These are phyloP conservation scores for Diplodia sapinea DNA, from an alignment of 2,329 filamentous ascomycete species.

Conservation along the genomic window DNA sequence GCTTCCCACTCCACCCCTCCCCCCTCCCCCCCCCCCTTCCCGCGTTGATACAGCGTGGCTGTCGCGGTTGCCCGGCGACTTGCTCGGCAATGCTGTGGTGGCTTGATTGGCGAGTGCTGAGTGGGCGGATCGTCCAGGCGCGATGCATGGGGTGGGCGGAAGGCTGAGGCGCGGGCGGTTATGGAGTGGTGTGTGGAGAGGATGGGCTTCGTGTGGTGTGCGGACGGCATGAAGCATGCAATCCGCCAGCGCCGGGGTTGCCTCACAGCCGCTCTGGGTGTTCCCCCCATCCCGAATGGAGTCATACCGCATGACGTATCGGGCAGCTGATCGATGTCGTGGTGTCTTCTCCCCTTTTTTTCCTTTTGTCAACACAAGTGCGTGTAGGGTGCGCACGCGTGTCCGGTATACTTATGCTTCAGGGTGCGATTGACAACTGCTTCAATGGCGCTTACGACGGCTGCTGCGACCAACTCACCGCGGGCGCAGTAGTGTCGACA, in stretches of 20 bases:
- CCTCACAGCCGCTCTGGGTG: not conserved
- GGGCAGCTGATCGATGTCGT: constrained; percentile 17
- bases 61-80: not conserved
- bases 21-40: too few relatives aligned
- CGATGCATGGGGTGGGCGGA: constrained; percentile 9
- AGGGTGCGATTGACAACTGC: not conserved
- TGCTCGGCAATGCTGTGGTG: not conserved
- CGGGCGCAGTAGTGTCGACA: not conserved
- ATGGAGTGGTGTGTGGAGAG: not conserved
- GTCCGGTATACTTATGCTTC: not conserved
- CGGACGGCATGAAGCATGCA: constrained; percentile 16
- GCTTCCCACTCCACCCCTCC: not conserved
- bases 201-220: not conserved
- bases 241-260: constrained; percentile 3
- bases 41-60: not conserved
- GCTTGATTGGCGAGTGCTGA: not conserved
- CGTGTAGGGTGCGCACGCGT: not conserved
- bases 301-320: constrained; percentile 14
- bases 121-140: constrained; percentile 9
- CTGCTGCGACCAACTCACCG: not conserved
- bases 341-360: not conserved
- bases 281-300: not conserved
- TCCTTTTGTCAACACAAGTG: not conserved
- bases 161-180: not conserved
- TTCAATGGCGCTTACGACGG: not conserved